Conservation (phyloP, 1,284 basidiomycete species). For the Neotropicomus parvogracilis region DNA sequence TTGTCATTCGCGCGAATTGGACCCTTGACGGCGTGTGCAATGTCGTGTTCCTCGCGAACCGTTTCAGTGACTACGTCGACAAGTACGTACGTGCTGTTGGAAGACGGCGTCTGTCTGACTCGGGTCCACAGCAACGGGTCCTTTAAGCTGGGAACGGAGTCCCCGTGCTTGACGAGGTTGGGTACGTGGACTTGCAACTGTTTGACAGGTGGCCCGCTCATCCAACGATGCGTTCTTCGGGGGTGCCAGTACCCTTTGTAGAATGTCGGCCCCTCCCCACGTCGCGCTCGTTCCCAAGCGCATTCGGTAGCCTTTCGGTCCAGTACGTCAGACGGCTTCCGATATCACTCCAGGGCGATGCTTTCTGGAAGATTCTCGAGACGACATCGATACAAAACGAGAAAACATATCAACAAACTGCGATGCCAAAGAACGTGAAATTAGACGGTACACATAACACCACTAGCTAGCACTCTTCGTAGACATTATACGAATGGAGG, state of each 20-base stretch:
- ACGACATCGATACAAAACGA: conserved; percentile 28
- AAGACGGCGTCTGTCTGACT: conserved; percentile 13
- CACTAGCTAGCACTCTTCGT: conserved; percentile 69
- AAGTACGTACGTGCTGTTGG: conserved; percentile 38
- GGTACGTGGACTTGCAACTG: conserved; percentile 21
- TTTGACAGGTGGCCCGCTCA: background rate
- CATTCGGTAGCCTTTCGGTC: conserved; percentile 66
- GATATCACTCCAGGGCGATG: conserved; percentile 22
- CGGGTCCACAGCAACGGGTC: conserved; percentile 36
- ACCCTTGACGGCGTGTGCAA: conserved; percentile 35
- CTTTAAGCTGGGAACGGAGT: conserved; percentile 25
- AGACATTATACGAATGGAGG: conserved; percentile 45
- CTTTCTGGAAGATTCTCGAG: conserved; percentile 33
- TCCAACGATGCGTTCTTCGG: conserved; percentile 10
- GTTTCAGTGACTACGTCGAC: conserved; percentile 42
- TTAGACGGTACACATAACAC: conserved; percentile 35
- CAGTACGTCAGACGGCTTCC: conserved; percentile 41
- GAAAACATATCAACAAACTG: conserved; percentile 29
- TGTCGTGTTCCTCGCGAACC: conserved; percentile 46
- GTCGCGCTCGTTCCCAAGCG: conserved; percentile 49
- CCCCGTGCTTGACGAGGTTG: conserved; percentile 28
- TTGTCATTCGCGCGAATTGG: conserved; percentile 61
- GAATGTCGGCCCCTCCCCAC: conserved; percentile 45
- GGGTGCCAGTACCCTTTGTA: conserved; percentile 43
- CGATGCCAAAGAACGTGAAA: conserved; percentile 18